These are phyloP conservation scores for Gaultheria prostrata DNA, from an alignment of 148 eudicot genomes.

Conservation along the genomic window DNA sequence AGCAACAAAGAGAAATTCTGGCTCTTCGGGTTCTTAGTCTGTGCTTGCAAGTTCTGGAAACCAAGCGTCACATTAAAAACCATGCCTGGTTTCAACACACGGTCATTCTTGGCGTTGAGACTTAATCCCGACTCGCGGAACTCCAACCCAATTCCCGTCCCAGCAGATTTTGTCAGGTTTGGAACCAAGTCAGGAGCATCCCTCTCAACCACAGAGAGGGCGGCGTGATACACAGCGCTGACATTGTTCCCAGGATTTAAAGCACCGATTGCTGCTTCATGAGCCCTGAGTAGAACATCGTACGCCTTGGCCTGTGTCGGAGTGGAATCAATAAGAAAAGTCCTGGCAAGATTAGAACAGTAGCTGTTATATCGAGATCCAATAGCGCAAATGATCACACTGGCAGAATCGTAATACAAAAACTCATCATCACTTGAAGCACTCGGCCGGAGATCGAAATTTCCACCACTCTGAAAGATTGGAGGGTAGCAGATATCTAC, in stretches of 20 bases:
- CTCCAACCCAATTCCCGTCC: constrained; percentile 91
- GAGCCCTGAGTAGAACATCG: constrained; percentile 74
- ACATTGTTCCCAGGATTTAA: constrained; percentile 62
- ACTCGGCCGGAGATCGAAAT: constrained; percentile 78
- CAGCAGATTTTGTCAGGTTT: constrained; percentile 82
- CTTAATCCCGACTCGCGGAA: constrained; percentile 79
- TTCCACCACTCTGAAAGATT: constrained; percentile 90
- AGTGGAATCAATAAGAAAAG: constrained; percentile 71
- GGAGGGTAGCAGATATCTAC: constrained; percentile 98
- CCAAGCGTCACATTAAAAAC: constrained; percentile 77
- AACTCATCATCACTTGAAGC: constrained; percentile 78
- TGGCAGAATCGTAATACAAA: constrained; percentile 74
- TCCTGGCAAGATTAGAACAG: constrained; percentile 82
- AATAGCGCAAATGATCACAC: constrained; percentile 78
- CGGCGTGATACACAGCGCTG: constrained; percentile 61
- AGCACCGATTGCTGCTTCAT: constrained; percentile 82
- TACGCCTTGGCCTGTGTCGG: constrained; percentile 72
- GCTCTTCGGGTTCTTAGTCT: constrained; percentile 56
- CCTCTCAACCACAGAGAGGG: constrained; percentile 60
- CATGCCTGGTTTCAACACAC: constrained; percentile 71
- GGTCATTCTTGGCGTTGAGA: constrained; percentile 71
- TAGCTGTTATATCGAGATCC: constrained; percentile 86
- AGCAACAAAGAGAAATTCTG: constrained; percentile 66
- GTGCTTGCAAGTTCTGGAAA: constrained; percentile 69
- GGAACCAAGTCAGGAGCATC: constrained; percentile 73